Evolutionary conservation across 2,329 filamentous ascomycete species (phyloP).

Genomic region (Beauveria medogensis): DNA sequence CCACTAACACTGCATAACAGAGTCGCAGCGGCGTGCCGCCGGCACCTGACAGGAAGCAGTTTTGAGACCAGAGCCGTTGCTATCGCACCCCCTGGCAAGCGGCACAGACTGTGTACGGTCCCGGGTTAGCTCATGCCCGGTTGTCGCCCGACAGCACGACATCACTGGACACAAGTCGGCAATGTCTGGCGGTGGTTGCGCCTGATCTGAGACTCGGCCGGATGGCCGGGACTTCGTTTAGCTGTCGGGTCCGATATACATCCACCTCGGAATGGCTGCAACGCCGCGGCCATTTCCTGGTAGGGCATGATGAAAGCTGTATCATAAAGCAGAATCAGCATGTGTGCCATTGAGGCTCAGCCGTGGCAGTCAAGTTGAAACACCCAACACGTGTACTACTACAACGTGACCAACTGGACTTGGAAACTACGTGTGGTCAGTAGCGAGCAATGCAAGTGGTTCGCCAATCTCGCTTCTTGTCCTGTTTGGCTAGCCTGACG

Average conservation of each 20-base stretch:
- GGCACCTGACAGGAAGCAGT: neutral
- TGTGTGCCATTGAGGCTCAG: no score
- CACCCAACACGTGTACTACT: no score
- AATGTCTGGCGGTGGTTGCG: constrained; percentile 3
- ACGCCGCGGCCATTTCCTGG: no score
- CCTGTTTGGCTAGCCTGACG: no score
- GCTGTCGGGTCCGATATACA: neutral
- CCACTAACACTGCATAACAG: neutral
- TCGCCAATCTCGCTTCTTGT: no score
- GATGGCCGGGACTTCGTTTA: neutral
- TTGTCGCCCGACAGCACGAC: neutral
- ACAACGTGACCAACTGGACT: neutral
- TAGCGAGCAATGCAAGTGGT: neutral
- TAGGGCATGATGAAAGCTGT: no score
- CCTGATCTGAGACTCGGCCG: neutral
- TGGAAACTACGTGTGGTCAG: neutral
- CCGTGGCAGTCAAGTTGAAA: no score
- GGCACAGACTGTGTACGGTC: neutral
- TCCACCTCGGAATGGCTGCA: neutral
- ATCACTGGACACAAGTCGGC: neutral
- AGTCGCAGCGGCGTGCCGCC: neutral
- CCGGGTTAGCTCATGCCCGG: neutral
- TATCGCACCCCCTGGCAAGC: neutral
- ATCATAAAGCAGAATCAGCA: no score
- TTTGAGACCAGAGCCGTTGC: neutral